These are phyloP conservation scores for Anisodus acutangulus DNA, from an alignment of 257 asterid species.

Conservation along the genomic window DNA sequence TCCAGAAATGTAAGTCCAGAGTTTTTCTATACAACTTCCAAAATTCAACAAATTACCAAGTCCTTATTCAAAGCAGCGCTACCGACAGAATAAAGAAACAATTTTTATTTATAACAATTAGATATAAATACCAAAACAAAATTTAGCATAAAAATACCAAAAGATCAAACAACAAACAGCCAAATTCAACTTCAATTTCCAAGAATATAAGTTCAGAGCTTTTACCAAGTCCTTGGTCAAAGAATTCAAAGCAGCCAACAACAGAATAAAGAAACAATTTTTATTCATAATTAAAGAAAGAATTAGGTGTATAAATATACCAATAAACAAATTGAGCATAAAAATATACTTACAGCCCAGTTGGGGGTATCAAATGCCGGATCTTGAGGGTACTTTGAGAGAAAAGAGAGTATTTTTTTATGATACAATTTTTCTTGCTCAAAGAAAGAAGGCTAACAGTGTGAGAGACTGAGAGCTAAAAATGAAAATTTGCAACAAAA, in stretches of 20 bases:
- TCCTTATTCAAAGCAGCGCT: slow-evolving; percentile 26
- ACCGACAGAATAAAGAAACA: slow-evolving; percentile 14
- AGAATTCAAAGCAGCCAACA: neutral
- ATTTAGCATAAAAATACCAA: neutral
- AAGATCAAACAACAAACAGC: neutral
- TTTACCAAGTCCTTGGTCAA: slow-evolving; percentile 28
- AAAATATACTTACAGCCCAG: slow-evolving; percentile 10
- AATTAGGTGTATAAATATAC: neutral
- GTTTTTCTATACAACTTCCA: neutral
- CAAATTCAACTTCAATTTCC: neutral
- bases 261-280: slow-evolving; percentile 1
- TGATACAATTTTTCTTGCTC: slow-evolving; percentile 20
- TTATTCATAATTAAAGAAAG: neutral
- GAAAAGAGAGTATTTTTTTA: neutral
- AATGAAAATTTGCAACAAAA: neutral
- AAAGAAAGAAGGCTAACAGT: slow-evolving; percentile 26
- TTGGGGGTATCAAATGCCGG: slow-evolving; percentile 7
- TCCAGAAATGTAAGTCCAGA: neutral
- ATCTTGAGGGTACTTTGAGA: neutral
- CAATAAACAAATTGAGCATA: slow-evolving; percentile 4
- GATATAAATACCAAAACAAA: neutral
- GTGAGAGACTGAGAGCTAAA: neutral
- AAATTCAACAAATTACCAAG: slow-evolving; percentile 4
- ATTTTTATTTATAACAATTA: neutral
- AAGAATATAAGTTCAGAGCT: neutral